phyloP scores from a whole-genome alignment of 176 grass and related monocot genomes.

The Eleusine indica region DNA sequence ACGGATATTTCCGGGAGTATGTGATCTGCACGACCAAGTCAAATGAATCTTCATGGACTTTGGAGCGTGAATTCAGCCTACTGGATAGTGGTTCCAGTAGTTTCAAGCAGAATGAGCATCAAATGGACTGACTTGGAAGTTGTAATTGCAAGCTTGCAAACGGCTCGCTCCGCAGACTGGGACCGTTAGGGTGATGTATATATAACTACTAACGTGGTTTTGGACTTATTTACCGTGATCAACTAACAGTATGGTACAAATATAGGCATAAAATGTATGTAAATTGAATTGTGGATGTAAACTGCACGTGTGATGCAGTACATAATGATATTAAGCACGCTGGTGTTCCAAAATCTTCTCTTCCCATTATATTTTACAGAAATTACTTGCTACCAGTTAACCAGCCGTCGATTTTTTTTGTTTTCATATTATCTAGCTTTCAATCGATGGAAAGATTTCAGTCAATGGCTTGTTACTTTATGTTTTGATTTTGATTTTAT shows the following conservation, averaged over 20 bases:
- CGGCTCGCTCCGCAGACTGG: background rate
- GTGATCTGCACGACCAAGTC: constrained; percentile 51
- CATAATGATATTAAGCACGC: background rate
- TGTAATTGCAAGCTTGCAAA: background rate
- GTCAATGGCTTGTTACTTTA: too few species aligned
- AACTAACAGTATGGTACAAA: background rate
- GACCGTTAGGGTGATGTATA: background rate
- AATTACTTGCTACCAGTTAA: background rate
- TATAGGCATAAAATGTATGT: background rate
- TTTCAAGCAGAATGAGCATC: constrained; percentile 32
- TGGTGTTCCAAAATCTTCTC: background rate
- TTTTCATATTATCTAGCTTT: too few species aligned
- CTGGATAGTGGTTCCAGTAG: constrained; percentile 42
- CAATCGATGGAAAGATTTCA: too few species aligned
- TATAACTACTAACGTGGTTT: background rate
- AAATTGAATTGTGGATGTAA: background rate
- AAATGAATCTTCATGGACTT: constrained; percentile 70
- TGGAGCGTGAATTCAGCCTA: constrained; percentile 79
- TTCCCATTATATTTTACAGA: background rate
- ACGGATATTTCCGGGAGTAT: constrained; percentile 86
- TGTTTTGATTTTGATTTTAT: too few species aligned
- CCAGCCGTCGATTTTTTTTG: too few species aligned
- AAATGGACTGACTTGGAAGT: constrained; percentile 10
- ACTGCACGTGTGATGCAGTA: background rate
- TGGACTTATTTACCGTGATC: background rate